phyloP scores from a whole-genome alignment of 306 rosid genomes.

The Prunus armeniaca region DNA sequence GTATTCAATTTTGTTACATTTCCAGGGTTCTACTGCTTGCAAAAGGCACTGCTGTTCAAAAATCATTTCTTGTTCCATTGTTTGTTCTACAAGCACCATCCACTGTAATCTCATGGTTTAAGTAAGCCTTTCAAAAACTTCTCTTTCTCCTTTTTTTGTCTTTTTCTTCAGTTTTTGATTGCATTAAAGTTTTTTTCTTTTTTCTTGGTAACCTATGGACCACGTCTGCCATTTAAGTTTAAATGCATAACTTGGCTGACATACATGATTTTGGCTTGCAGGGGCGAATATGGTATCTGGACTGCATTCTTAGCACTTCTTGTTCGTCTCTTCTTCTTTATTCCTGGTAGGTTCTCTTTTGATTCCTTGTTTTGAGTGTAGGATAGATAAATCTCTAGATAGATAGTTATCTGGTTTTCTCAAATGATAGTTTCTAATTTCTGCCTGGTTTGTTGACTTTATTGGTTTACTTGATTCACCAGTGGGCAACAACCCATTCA shows the following conservation, averaged over 20 bases:
- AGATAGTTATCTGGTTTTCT: not conserved
- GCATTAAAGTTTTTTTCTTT: not conserved
- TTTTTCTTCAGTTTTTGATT: not conserved
- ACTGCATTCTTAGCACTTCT: constrained; percentile 78
- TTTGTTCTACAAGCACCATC: constrained; percentile 85
- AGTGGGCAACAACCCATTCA: not conserved
- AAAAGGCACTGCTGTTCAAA: constrained; percentile 75
- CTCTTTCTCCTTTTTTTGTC: not conserved
- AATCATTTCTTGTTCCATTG: constrained; percentile 72
- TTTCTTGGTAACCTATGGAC: not conserved
- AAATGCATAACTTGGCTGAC: constrained; percentile 13
- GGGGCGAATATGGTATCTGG: constrained; percentile 92
- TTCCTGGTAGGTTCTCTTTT: constrained; percentile 51
- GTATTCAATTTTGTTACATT: not conserved
- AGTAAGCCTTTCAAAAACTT: constrained; percentile 38
- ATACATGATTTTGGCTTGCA: constrained; percentile 37
- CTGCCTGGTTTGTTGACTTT: not conserved
- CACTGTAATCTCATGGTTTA: constrained; percentile 61
- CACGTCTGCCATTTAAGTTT: not conserved
- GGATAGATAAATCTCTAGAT: not conserved
- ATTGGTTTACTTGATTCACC: not conserved
- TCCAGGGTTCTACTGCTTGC: constrained; percentile 66
- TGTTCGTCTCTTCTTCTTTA: constrained; percentile 71
- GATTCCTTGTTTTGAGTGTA: not conserved
- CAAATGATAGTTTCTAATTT: not conserved